Evolutionary conservation across 1,139 yeast genomes (phyloP).

Genomic region (Eremothecium sinecaudum): DNA sequence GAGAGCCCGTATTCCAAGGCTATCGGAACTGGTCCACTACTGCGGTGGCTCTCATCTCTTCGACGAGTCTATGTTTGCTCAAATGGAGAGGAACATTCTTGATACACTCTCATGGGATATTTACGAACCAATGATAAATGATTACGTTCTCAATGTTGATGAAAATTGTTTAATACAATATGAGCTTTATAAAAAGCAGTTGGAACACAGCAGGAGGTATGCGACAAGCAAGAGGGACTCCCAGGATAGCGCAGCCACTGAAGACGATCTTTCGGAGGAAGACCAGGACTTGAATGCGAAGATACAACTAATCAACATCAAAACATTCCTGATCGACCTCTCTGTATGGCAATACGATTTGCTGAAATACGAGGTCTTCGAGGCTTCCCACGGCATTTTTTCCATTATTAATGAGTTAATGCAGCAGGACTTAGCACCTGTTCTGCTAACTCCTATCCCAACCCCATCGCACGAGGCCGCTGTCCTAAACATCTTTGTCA

Average conservation of each 20-base stretch:
- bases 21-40: slow-evolving; percentile 48
- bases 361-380: slow-evolving; percentile 27
- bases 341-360: slow-evolving; percentile 28
- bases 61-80: slow-evolving; percentile 51
- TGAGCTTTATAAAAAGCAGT: slow-evolving; percentile 31
- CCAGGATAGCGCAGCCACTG: slow-evolving; percentile 26
- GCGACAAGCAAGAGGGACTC: slow-evolving; percentile 19
- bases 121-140: slow-evolving; percentile 49
- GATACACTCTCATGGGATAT: slow-evolving; percentile 55
- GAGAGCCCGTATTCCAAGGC: slow-evolving; percentile 55
- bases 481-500: slow-evolving; percentile 22
- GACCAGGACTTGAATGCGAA: slow-evolving; percentile 25
- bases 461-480: slow-evolving; percentile 20
- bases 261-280: slow-evolving; percentile 22
- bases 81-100: slow-evolving; percentile 47
- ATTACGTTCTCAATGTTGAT: slow-evolving; percentile 38
- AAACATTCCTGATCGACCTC: slow-evolving; percentile 28
- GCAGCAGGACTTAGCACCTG: slow-evolving; percentile 29
- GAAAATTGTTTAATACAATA: slow-evolving; percentile 35
- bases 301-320: slow-evolving; percentile 27
- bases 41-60: slow-evolving; percentile 52
- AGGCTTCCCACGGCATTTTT: slow-evolving; percentile 27
- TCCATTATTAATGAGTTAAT: slow-evolving; percentile 27
- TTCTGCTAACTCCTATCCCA: slow-evolving; percentile 25
- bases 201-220: slow-evolving; percentile 24